Evolutionary conservation across 495 filamentous ascomycete genomes (phyloP).

Genomic region (Neurospora sp.): DNA sequence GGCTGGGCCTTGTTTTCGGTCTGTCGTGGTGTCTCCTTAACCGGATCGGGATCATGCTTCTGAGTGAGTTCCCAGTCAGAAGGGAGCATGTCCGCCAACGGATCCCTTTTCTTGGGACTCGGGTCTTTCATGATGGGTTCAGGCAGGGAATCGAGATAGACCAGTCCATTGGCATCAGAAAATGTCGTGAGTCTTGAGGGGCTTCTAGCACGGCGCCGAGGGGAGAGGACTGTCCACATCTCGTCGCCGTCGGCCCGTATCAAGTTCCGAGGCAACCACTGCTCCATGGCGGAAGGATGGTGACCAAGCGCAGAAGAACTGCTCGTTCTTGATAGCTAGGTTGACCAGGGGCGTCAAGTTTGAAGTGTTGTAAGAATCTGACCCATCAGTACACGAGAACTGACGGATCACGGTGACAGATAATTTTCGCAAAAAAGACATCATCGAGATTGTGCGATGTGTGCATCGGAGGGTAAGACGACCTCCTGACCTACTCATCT

Average conservation of each 20-base stretch:
- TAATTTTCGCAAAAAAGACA: neutral
- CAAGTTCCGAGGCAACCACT: neutral
- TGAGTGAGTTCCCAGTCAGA: neutral
- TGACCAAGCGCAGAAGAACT: neutral
- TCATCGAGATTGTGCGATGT: neutral
- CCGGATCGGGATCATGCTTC: neutral
- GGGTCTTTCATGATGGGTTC: neutral
- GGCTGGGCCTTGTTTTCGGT: neutral
- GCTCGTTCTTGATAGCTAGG: neutral
- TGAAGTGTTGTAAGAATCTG: neutral
- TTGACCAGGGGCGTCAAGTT: neutral
- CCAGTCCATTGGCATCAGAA: neutral
- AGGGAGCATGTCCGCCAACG: slow-evolving; percentile 1
- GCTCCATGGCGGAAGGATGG: neutral
- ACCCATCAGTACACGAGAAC: neutral
- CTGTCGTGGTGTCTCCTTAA: neutral
- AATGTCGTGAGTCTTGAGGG: neutral
- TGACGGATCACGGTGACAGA: neutral
- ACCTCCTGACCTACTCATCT: neutral
- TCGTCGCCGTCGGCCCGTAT: neutral
- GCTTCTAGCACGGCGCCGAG: neutral
- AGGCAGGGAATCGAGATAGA: neutral
- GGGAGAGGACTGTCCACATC: neutral
- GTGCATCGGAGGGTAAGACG: neutral
- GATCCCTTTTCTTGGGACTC: neutral